Conservation (phyloP, 495 filamentous ascomycete genomes). For the Aspergillus panamensis region DNA sequence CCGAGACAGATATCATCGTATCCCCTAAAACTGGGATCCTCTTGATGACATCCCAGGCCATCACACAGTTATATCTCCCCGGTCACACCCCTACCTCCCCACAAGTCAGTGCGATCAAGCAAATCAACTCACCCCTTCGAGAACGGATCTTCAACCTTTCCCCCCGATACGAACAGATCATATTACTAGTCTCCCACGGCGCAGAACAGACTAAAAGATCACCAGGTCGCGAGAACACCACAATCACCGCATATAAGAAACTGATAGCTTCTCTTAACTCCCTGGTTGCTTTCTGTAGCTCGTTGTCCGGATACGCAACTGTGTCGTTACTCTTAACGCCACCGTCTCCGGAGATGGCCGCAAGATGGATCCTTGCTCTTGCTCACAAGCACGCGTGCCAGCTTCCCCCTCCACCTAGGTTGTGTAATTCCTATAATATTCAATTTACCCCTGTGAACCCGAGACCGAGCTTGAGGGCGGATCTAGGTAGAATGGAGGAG, state of each 20-base stretch:
- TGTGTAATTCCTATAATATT: background rate
- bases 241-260: constrained; percentile 17
- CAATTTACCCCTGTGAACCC: constrained; percentile 18
- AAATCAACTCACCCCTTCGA: constrained; percentile 46
- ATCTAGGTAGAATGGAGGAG: constrained; percentile 36
- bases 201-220: background rate
- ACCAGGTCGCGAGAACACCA: constrained; percentile 5
- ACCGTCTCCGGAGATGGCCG: constrained; percentile 43
- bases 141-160: constrained; percentile 55
- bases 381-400: constrained; percentile 24
- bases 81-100: constrained; percentile 42
- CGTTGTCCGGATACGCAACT: constrained; percentile 20
- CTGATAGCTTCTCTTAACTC: constrained; percentile 10
- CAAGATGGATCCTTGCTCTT: constrained; percentile 31
- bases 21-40: constrained; percentile 69
- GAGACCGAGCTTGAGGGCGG: constrained; percentile 8
- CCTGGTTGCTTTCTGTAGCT: constrained; percentile 21
- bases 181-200: constrained; percentile 57
- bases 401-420: constrained; percentile 4
- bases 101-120: constrained; percentile 1
- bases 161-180: constrained; percentile 62
- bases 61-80: constrained; percentile 67
- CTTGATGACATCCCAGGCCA: constrained; percentile 66
- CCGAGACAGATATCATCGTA: constrained; percentile 73
- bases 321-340: constrained; percentile 28